Conservation (phyloP, 768 basidiomycete species). For the Hydnum rufescens region DNA sequence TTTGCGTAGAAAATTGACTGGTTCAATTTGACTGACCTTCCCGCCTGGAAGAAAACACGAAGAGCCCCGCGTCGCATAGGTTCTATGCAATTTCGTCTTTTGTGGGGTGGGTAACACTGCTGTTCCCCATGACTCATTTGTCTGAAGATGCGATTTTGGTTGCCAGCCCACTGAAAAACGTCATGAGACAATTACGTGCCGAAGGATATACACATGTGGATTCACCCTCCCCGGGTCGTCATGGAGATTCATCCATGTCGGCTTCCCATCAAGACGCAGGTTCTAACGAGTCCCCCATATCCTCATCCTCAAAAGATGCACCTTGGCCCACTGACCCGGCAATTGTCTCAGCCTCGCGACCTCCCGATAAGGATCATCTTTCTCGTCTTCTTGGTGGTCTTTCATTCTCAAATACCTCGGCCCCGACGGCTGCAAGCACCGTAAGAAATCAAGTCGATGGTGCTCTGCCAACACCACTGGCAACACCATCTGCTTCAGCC, state of each 20-base stretch:
- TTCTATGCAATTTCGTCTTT: constrained; percentile 95
- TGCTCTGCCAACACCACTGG: background rate
- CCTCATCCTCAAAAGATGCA: too few relatives aligned
- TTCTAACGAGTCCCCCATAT: too few relatives aligned
- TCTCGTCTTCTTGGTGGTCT: background rate
- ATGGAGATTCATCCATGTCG: background rate
- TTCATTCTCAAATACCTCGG: background rate
- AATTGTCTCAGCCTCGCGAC: background rate
- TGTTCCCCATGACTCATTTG: background rate
- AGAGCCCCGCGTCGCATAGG: constrained; percentile 43
- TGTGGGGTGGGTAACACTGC: constrained; percentile 38
- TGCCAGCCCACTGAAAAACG: background rate
- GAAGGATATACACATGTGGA: background rate
- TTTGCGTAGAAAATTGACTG: constrained; percentile 74
- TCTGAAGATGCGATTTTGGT: background rate
- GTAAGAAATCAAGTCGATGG: background rate
- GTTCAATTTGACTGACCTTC: constrained; percentile 77
- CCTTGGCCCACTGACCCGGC: background rate
- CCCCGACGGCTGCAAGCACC: background rate
- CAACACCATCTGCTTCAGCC: background rate
- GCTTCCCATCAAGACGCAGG: too few relatives aligned
- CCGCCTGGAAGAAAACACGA: constrained; percentile 67
- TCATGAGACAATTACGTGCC: background rate
- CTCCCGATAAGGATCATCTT: background rate
- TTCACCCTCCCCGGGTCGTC: background rate